Evolutionary conservation across 2,329 filamentous ascomycete species (phyloP).

Genomic region (Ceratocystis lukuohia): DNA sequence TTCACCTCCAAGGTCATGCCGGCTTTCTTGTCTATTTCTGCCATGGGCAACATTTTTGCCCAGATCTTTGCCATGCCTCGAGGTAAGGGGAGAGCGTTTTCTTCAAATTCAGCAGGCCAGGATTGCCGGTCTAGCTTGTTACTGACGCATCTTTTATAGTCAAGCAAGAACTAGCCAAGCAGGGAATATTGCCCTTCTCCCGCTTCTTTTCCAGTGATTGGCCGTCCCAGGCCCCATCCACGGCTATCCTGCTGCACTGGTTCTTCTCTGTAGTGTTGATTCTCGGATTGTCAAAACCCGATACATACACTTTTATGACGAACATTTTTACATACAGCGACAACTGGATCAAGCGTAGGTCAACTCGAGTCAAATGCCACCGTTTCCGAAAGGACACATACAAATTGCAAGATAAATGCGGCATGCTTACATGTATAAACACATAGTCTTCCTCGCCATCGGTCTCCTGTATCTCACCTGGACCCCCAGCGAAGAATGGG

Average conservation of each 20-base stretch:
- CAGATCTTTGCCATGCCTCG: conserved; percentile 18
- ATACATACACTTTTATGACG: conserved; percentile 17
- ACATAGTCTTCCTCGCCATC: conserved; percentile 44
- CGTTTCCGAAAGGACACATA: background rate
- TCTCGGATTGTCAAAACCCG: conserved; percentile 5
- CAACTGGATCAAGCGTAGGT: conserved; percentile 47
- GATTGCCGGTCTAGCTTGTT: background rate
- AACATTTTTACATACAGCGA: conserved; percentile 24
- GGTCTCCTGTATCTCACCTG: conserved; percentile 41
- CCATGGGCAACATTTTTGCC: conserved; percentile 48
- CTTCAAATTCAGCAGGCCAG: background rate
- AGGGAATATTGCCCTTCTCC: conserved; percentile 53
- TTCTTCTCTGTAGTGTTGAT: conserved; percentile 14
- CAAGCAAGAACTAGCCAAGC: conserved; percentile 55
- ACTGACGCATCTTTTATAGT: conserved; percentile 23
- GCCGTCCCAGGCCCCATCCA: conserved; percentile 39
- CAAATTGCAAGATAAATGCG: no score
- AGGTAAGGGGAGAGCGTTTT: conserved; percentile 25
- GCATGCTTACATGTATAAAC: conserved; percentile 23
- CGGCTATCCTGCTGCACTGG: conserved; percentile 16
- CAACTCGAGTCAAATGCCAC: conserved; percentile 32
- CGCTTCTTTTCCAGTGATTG: conserved; percentile 56
- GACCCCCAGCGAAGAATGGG: conserved; percentile 38
- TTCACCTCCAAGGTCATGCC: conserved; percentile 37
- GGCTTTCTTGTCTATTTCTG: conserved; percentile 46